A percentile compares a stretch with the other conserved stretches of the same genome.
Evolutionary conservation across 345 rosid genomes (phyloP).

Genomic region (Punica granatum): DNA sequence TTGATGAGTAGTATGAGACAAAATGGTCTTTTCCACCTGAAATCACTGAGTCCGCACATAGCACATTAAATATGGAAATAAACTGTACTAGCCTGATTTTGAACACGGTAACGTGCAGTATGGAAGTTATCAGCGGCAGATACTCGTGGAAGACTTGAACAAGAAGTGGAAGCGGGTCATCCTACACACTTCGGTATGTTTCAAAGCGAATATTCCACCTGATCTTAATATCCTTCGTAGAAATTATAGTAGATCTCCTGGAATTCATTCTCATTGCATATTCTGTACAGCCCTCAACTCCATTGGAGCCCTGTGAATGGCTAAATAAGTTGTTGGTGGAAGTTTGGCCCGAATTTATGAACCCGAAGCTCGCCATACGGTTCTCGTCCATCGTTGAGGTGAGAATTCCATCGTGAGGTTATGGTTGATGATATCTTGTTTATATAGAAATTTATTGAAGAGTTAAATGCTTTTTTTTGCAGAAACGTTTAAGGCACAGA

Average conservation of each 20-base stretch:
- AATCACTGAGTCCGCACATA: background rate
- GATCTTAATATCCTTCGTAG: background rate
- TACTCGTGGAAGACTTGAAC: conserved; percentile 73
- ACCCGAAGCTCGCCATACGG: conserved; percentile 58
- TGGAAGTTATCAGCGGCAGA: conserved; percentile 52
- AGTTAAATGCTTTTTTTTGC: conserved; percentile 17
- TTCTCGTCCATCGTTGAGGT: conserved; percentile 85
- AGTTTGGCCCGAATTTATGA: conserved; percentile 66
- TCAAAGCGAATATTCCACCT: background rate
- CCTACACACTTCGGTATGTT: conserved; percentile 46
- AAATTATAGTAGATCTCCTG: background rate
- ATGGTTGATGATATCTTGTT: background rate
- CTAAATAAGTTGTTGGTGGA: conserved; percentile 76
- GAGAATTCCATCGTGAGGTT: conserved; percentile 13
- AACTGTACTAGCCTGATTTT: background rate
- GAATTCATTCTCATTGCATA: conserved; percentile 4
- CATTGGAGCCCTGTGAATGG: conserved; percentile 96
- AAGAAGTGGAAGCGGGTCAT: conserved; percentile 69
- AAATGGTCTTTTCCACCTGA: background rate
- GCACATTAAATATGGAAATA: background rate
- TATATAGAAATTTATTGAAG: too few relatives aligned
- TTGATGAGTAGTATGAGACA: background rate
- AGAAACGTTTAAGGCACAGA: conserved; percentile 77
- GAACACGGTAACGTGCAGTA: conserved; percentile 33
- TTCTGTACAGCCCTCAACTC: conserved; percentile 59